Evolutionary conservation across 768 basidiomycete genomes (phyloP), one percentile per base, ranked within the genome.

Genomic region (Hortiboletus campestris): DNA sequence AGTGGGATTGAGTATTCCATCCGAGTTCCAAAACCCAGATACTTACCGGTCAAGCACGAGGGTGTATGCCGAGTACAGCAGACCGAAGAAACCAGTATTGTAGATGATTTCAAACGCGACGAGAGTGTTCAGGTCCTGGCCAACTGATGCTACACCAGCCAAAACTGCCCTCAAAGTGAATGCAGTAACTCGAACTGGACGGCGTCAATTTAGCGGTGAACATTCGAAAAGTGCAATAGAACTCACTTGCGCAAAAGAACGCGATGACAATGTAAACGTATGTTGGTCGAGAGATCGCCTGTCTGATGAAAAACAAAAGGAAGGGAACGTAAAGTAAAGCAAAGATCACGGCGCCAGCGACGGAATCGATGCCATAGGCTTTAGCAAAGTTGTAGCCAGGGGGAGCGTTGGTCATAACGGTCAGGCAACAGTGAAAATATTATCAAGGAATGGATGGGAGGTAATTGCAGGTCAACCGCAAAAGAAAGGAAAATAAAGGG

Each of bases 81-180:
- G 48, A 57, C 67, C 70, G 25, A 71, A 74, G 67, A 74, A 72
- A 41, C 72, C 73, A 17, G 68, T 63, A 43, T 67, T 72, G 56
- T 74, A 75, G 19, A 74, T 32, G 51, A 73, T 55, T 51, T 67
- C 60, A 47, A 64, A 66, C n/a, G 72, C 57, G 47, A 72, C 56
- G 29, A 72, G 46, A 34, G 66, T 31, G 22, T 59, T 49, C 31
- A 64, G 20, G 25, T 68, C 56, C 48, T 71, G 34, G 6, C 61
- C 67, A 2, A 62, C 67, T 6, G 53, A 49, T 20, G 50, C 34
- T 19, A 65, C 64, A 4, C 58, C 56, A 31, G 73, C 71, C 25
- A 74, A 57, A 19, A 64, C 29, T 11, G 71, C 66, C 45, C 72
- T 60, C 34, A 74, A 19, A 14, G 54, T 51, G 43, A 74, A 74